A percentile compares a stretch with the other conserved stretches of the same genome.
Evolutionary conservation across 1,284 basidiomycete genomes (phyloP).

Genomic region (Hortiboletus rubellus): DNA sequence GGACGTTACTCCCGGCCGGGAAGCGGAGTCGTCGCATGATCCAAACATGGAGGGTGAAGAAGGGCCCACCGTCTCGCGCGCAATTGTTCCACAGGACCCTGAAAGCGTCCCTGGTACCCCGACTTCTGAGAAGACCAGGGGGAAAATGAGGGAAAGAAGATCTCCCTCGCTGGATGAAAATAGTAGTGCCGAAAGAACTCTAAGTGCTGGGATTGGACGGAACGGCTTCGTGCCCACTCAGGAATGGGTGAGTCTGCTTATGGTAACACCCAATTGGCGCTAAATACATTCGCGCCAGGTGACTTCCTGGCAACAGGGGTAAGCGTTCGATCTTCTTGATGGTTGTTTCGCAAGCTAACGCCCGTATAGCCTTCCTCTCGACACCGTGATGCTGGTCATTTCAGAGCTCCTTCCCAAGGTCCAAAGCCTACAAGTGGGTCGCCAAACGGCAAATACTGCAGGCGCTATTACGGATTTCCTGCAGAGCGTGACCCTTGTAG

Average conservation of each 20-base stretch:
- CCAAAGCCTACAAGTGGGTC: slow-evolving; percentile 73
- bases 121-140: slow-evolving; percentile 80
- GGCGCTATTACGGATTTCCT: slow-evolving; percentile 71
- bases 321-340: slow-evolving; percentile 21
- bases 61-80: slow-evolving; percentile 24
- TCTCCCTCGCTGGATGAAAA: slow-evolving; percentile 62
- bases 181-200: slow-evolving; percentile 60
- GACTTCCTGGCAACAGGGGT: slow-evolving; percentile 87
- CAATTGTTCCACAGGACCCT: slow-evolving; percentile 46
- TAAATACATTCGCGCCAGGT: slow-evolving; percentile 45
- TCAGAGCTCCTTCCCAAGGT: slow-evolving; percentile 86
- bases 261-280: not conserved
- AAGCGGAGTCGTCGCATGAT: slow-evolving; percentile 25
- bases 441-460: slow-evolving; percentile 61
- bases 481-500: slow-evolving; percentile 57
- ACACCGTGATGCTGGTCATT: slow-evolving; percentile 79
- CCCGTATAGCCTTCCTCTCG: slow-evolving; percentile 70
- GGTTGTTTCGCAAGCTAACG: slow-evolving; percentile 6
- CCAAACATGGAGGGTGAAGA: slow-evolving; percentile 31
- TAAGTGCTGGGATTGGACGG: slow-evolving; percentile 68
- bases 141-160: slow-evolving; percentile 78
- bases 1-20: slow-evolving; percentile 26
- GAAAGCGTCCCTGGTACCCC: slow-evolving; percentile 37
- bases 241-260: slow-evolving; percentile 74
- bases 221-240: slow-evolving; percentile 93